Evolutionary conservation across 1,284 basidiomycete genomes (phyloP).

Genomic region (Leucoagaricus sp.): DNA sequence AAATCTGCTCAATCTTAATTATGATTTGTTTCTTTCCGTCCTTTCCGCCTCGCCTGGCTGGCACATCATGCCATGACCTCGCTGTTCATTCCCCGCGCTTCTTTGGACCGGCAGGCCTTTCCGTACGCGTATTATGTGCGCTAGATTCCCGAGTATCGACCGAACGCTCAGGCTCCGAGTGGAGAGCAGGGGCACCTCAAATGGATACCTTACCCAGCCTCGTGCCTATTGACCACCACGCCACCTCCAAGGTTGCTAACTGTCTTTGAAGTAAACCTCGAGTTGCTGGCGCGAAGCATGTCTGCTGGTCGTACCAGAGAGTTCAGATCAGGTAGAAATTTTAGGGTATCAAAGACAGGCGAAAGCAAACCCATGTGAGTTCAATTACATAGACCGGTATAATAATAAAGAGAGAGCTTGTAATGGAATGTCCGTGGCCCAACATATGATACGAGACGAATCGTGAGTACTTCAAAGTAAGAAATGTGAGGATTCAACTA

Average conservation of each 20-base stretch:
- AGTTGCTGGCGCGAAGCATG: too few relatives aligned
- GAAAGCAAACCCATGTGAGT: constrained; percentile 9
- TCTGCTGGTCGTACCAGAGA: not conserved
- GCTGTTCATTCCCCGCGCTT: not conserved
- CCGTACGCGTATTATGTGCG: too few relatives aligned
- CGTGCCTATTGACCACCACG: not conserved
- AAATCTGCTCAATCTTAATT: not conserved
- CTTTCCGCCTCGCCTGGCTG: not conserved
- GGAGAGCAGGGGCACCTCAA: constrained; percentile 5
- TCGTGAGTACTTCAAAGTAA: not conserved
- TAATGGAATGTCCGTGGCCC: constrained; percentile 1
- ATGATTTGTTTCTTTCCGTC: not conserved
- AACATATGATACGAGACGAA: constrained; percentile 5
- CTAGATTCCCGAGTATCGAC: not conserved
- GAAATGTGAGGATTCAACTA: not conserved
- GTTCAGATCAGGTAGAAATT: not conserved
- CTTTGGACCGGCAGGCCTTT: not conserved
- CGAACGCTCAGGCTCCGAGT: not conserved
- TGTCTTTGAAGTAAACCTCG: not conserved
- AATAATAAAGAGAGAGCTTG: constrained; percentile 5
- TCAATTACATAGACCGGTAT: constrained; percentile 12
- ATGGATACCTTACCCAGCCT: not conserved
- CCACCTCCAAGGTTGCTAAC: not conserved
- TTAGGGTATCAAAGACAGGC: constrained; percentile 11
- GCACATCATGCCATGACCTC: not conserved